Evolutionary conservation across 352 stramenopile genomes (phyloP), one percentile per base, ranked within the genome.

Genomic region (Blastocystis sp.): DNA sequence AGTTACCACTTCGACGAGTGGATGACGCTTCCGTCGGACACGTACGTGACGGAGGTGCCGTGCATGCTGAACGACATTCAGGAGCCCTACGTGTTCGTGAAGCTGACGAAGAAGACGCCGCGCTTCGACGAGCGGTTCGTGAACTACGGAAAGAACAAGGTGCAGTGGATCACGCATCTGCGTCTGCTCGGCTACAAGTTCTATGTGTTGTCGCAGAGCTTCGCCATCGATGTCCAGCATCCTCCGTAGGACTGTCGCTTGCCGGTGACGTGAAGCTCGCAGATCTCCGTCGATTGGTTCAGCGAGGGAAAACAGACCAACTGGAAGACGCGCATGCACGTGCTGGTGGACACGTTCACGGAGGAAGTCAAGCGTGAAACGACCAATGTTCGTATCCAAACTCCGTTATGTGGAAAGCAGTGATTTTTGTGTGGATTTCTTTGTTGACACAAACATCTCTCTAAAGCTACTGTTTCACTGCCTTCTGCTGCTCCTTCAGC

Each of bases 141-240:
- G 29, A 84, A 84, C 36, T 88, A 88, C 72, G 86, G 86, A 21
- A 88, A 88, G 78, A 88, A 88, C 69, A 88, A 88, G 61, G 75
- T 88, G 11, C 59, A 87, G 24, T 84, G 61, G 44, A 71, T 87
- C 53, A 48, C 72, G 7, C 86, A 88, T 29, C 42, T 88, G 9
- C 49, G 73, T 29, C 21, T 69, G 49, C 63, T 84, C 18, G 65
- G 64, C 42, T 88, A 73, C 44, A 87, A 87, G 32, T 87, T 86
- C 34, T 77, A 36, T n/a, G 86, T 88, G 7, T 61, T 88, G 32
- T 73, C 79, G 0, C 79, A 69, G 14, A 59, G 40, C 18, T 88
- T 88, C 51, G 49, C 87, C n/a, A 67, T 86, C 14, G 73, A 88
- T 48, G 65, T 88, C 21, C 86, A 84, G 4, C 86, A 88, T 57